phyloP scores from a whole-genome alignment of 31 red algal species.

The Odonthalia washingtoniensis region DNA sequence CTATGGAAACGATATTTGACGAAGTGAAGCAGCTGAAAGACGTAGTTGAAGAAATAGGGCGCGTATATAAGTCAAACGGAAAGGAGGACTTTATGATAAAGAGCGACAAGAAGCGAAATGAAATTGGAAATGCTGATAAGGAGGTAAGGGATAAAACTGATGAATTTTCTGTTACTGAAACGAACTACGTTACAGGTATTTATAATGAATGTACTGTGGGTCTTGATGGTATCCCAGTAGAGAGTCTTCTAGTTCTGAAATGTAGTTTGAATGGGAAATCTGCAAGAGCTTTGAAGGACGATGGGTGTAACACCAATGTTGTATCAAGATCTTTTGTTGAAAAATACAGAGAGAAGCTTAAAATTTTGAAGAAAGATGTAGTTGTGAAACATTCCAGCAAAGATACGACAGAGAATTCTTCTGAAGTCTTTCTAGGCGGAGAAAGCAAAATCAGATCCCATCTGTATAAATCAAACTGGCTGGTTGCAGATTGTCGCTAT shows the following conservation, averaged over 20 bases:
- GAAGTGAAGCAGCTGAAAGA: too few species aligned
- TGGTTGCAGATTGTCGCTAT: background rate
- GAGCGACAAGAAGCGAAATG: too few species aligned
- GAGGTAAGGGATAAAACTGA: too few species aligned
- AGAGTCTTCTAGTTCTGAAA: conserved; percentile 27
- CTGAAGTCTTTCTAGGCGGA: background rate
- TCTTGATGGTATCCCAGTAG: conserved; percentile 46
- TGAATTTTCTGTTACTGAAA: too few species aligned
- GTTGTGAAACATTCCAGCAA: too few species aligned
- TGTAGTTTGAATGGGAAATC: conserved; percentile 35
- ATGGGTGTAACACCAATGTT: conserved; percentile 58
- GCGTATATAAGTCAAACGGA: too few species aligned
- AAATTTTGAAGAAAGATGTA: background rate
- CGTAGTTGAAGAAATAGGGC: too few species aligned
- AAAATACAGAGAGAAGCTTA: background rate
- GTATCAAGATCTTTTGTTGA: background rate
- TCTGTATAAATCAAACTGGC: background rate
- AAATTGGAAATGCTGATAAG: too few species aligned
- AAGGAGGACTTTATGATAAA: too few species aligned
- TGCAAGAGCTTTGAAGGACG: conserved; percentile 52
- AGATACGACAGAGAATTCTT: background rate
- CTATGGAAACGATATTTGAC: too few species aligned
- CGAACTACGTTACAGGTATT: too few species aligned
- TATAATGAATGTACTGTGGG: too few species aligned
- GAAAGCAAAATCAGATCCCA: background rate